Conservation (phyloP, 352 stramenopile genomes). For the Sclerospora graminicola region DNA sequence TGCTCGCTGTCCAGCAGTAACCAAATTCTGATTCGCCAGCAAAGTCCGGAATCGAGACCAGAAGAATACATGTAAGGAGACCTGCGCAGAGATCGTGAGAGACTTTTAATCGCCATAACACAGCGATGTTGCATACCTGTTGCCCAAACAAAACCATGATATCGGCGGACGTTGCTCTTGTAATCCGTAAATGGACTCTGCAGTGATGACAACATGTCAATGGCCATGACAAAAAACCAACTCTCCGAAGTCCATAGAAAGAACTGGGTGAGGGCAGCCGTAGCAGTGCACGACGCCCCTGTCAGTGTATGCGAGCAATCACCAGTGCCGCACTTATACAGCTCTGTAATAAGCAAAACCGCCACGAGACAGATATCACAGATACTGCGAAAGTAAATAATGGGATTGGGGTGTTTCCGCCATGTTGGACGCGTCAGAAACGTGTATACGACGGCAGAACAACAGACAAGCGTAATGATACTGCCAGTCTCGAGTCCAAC, state of each 20-base stretch:
- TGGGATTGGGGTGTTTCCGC: constrained; percentile 81
- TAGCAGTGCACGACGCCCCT: constrained; percentile 41
- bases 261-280: constrained; percentile 73
- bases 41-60: constrained; percentile 65
- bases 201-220: constrained; percentile 78
- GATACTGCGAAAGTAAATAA: constrained; percentile 80
- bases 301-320: constrained; percentile 28
- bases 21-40: constrained; percentile 69
- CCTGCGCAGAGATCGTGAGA: constrained; percentile 19
- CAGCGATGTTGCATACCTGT: constrained; percentile 27
- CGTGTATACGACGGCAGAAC: constrained; percentile 63
- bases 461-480: constrained; percentile 71
- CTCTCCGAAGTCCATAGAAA: constrained; percentile 83
- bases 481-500: constrained; percentile 67
- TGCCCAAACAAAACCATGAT: constrained; percentile 76
- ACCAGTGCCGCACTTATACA: constrained; percentile 65
- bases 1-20: constrained; percentile 77
- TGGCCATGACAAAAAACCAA: constrained; percentile 86
- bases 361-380: constrained; percentile 76
- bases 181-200: constrained; percentile 86
- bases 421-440: constrained; percentile 67
- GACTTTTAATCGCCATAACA: neutral
- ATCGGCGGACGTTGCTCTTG: constrained; percentile 74
- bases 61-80: constrained; percentile 50
- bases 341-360: constrained; percentile 64